Evolutionary conservation across 768 basidiomycete genomes (phyloP).

Genomic region (Tulasnella sp.): DNA sequence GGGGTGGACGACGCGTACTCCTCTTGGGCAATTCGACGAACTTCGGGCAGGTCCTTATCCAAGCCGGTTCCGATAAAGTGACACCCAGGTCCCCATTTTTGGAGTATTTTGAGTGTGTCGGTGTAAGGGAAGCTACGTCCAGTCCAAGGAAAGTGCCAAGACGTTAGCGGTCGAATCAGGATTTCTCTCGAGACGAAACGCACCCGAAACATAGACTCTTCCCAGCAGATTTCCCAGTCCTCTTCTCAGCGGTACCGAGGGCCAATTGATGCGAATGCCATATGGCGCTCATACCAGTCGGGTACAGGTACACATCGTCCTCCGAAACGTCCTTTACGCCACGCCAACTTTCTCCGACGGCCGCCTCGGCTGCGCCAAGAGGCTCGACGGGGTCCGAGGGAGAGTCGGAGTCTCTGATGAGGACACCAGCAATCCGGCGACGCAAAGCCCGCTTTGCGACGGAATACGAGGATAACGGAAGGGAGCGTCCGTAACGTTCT

Average conservation of each 20-base stretch:
- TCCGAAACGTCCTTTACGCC: constrained; percentile 69
- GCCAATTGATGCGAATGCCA: constrained; percentile 83
- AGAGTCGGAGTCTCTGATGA: constrained; percentile 57
- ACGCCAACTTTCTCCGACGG: constrained; percentile 60
- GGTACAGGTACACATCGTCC: constrained; percentile 82
- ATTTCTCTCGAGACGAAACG: constrained; percentile 35
- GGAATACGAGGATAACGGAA: constrained; percentile 65
- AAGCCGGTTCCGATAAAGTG: constrained; percentile 82
- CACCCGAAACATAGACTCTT: constrained; percentile 96
- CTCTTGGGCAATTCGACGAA: constrained; percentile 58
- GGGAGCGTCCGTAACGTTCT: constrained; percentile 90
- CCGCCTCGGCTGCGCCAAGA: constrained; percentile 35
- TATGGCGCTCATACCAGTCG: constrained; percentile 91
- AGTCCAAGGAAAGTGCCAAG: background rate
- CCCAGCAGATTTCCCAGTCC: constrained; percentile 42
- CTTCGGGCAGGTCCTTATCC: constrained; percentile 60
- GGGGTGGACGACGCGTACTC: constrained; percentile 44
- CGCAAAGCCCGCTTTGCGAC: constrained; percentile 84
- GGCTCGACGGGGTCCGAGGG: constrained; percentile 31
- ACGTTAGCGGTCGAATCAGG: background rate
- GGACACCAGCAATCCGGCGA: constrained; percentile 83
- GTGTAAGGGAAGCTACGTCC: constrained; percentile 80
- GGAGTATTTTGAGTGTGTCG: constrained; percentile 87
- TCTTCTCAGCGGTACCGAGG: constrained; percentile 42
- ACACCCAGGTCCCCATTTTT: constrained; percentile 96